A percentile compares a stretch with the other conserved stretches of the same genome.
Conservation (phyloP, 2,329 filamentous ascomycete genomes). For the Bisporella sp. region DNA sequence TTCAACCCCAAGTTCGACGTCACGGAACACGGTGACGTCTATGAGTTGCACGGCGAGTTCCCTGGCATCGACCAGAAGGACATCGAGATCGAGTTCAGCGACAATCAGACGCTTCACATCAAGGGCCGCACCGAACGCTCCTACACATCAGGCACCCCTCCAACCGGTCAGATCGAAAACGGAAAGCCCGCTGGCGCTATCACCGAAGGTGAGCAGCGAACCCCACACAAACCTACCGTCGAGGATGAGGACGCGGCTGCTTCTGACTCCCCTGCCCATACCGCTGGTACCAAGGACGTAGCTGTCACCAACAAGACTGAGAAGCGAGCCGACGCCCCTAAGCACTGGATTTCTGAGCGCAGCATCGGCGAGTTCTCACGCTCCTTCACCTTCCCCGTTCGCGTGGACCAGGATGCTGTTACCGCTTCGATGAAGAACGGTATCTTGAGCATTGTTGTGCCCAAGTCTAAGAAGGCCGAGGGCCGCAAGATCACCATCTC, state of each 20-base stretch:
- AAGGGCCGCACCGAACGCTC: slow-evolving; percentile 63
- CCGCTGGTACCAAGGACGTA: not conserved
- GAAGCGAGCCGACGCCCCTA: not conserved
- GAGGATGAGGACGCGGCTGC: slow-evolving; percentile 31
- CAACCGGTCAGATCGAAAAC: slow-evolving; percentile 42
- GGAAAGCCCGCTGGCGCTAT: slow-evolving; percentile 31
- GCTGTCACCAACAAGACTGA: slow-evolving; percentile 7
- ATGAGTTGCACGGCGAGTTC: slow-evolving; percentile 75
- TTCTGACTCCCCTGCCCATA: not conserved
- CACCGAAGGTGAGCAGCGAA: slow-evolving; percentile 27
- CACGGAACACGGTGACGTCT: slow-evolving; percentile 59
- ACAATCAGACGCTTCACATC: slow-evolving; percentile 65
- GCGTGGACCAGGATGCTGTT: slow-evolving; percentile 53
- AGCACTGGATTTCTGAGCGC: slow-evolving; percentile 40
- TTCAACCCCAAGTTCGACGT: slow-evolving; percentile 78
- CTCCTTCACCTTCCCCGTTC: slow-evolving; percentile 56
- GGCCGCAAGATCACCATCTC: slow-evolving; percentile 43
- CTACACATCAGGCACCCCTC: slow-evolving; percentile 38
- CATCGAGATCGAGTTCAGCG: slow-evolving; percentile 71
- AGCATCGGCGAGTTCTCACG: slow-evolving; percentile 58
- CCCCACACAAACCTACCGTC: slow-evolving; percentile 43
- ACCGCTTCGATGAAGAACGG: slow-evolving; percentile 55
- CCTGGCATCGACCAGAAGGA: slow-evolving; percentile 69
- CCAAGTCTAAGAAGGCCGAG: slow-evolving; percentile 55
- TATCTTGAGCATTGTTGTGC: slow-evolving; percentile 52